A percentile compares a stretch with the other conserved stretches of the same genome.
Evolutionary conservation across 306 rosid genomes (phyloP).

Genomic region (Inga leiocalycina): DNA sequence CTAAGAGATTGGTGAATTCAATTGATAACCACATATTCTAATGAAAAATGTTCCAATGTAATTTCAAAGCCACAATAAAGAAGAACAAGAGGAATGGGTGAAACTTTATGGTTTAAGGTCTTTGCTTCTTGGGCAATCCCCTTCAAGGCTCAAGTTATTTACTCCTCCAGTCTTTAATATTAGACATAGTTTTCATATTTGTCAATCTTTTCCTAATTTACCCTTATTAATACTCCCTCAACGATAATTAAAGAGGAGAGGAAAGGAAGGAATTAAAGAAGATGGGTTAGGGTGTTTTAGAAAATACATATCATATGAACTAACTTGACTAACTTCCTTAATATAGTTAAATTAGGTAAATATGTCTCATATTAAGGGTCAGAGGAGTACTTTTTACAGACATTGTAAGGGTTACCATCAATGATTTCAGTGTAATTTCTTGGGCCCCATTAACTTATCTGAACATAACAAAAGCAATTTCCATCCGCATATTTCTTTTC

Average conservation of each 20-base stretch:
- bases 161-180: too few species aligned
- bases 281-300: too few species aligned
- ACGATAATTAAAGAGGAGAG: too few species aligned
- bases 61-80: conserved; percentile 14
- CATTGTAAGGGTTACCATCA: not conserved
- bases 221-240: too few species aligned
- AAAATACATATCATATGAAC: too few species aligned
- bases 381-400: not conserved
- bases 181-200: too few species aligned
- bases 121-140: not conserved
- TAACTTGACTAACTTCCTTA: too few species aligned
- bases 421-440: not conserved
- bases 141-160: not conserved
- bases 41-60: not conserved
- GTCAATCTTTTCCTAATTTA: too few species aligned
- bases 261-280: too few species aligned
- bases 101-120: not conserved
- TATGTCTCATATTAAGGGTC: too few species aligned
- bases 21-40: not conserved
- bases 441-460: not conserved
- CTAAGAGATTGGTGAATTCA: not conserved
- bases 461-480: not conserved
- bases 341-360: too few species aligned
- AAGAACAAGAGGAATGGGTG: not conserved
- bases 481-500: not conserved